Evolutionary conservation across 73 alveolate genomes (phyloP), one percentile per base, ranked within the genome.

Genomic region (Vitrella brassicaformis): DNA sequence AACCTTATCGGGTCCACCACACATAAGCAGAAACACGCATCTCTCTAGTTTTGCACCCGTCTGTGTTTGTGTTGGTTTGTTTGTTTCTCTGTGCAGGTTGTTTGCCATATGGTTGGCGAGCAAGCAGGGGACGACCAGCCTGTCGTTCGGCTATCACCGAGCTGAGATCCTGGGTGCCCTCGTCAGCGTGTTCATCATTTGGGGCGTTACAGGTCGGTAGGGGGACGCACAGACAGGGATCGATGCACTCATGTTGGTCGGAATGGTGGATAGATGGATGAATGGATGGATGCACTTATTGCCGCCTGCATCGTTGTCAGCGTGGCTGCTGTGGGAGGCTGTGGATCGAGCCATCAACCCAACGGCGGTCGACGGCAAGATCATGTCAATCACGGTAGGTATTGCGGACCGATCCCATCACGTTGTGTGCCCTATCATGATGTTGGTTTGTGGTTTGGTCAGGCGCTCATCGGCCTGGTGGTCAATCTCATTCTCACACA

Each of bases 131-230:
- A 85, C 92, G 26, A 85, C 80, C 75, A 72, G 71, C 31, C 79
- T 90, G 91, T 81, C 94, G 25, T 93, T 74, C 85, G 98, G 98
- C n/a, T 93, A 91, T 66, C 95, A 89, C 75, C 87, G 98, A 85
- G 97, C 96, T 0, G 98, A 93, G 73, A 90, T 93, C 29, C 79
- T 93, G 26, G 98, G 98, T 29, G 94, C 94, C n/a, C 69, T 93
- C 73, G 92, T 87, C 9, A 76, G 94, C 70, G 91, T 91, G 26
- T 66, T 91, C 47, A 77, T 93, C 31, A 85, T 91, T 47, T 89
- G 96, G 95, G 98, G 92, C 0, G 80, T 93, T n/a, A 87, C 93
- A 31, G 83, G n/a, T n/a, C n/a, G n/a, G n/a, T n/a, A n/a, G n/a
- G n/a, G n/a, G n/a, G n/a, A n/a, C n/a, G n/a, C n/a, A n/a, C n/a